Percentiles rank a stretch among this genome's conserved stretches.
Conservation (phyloP, 2,329 filamentous ascomycete genomes). For the Xylaria hypoxylon region DNA sequence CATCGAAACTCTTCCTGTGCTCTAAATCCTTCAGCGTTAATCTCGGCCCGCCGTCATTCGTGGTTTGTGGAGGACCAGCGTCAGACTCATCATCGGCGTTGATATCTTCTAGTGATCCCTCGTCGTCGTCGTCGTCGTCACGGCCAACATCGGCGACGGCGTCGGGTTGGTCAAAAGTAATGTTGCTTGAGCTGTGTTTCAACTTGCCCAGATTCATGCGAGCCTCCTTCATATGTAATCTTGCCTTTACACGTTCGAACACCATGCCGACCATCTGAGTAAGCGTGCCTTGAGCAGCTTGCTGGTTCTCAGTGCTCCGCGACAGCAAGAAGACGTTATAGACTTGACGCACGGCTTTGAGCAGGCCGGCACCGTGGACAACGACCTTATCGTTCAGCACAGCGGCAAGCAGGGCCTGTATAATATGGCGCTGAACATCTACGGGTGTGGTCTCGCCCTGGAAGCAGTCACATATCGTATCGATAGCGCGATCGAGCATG, state of each 20-base stretch:
- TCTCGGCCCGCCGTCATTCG: conserved; percentile 61
- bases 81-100: conserved; percentile 49
- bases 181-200: conserved; percentile 64
- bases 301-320: conserved; percentile 92
- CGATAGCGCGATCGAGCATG: conserved; percentile 95
- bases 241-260: conserved; percentile 90
- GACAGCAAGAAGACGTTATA: conserved; percentile 99
- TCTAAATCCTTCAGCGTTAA: conserved; percentile 75
- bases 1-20: conserved; percentile 75
- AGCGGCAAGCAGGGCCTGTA: conserved; percentile 94
- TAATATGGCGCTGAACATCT: conserved; percentile 96
- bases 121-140: conserved; percentile 42
- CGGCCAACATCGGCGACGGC: conserved; percentile 50
- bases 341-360: conserved; percentile 97
- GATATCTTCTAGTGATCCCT: conserved; percentile 53
- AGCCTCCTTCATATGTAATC: conserved; percentile 88
- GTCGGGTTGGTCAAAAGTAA: conserved; percentile 62
- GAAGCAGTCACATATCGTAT: conserved; percentile 99
- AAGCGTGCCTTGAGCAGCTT: conserved; percentile 94
- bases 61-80: conserved; percentile 42
- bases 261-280: conserved; percentile 99
- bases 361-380: conserved; percentile 92
- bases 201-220: conserved; percentile 69
- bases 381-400: conserved; percentile 99
- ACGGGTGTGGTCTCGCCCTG: conserved; percentile 93